phyloP scores from a whole-genome alignment of 164 flowering plant species.

The Piper longum region DNA sequence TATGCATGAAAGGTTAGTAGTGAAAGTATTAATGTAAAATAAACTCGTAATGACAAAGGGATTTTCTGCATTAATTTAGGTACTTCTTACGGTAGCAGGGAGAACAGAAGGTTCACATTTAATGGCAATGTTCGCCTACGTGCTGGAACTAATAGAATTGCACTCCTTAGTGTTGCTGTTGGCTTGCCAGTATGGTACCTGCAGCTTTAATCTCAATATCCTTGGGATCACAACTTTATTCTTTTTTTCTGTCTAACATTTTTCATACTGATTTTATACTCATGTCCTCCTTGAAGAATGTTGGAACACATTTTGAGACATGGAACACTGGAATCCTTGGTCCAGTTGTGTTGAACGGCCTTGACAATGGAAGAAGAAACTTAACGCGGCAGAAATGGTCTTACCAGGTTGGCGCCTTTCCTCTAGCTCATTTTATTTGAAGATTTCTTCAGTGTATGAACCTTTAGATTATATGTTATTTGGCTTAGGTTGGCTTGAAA shows the following conservation, averaged over 20 bases:
- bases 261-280: slow-evolving; percentile 1
- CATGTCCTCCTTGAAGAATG: slow-evolving; percentile 39
- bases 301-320: slow-evolving; percentile 65
- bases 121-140: slow-evolving; percentile 50
- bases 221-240: too few relatives aligned
- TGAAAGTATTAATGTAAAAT: not conserved
- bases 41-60: not conserved
- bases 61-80: slow-evolving; percentile 28
- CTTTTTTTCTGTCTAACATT: too few relatives aligned
- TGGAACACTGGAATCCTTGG: slow-evolving; percentile 79
- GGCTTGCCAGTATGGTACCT: slow-evolving; percentile 65
- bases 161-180: slow-evolving; percentile 74
- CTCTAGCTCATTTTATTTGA: not conserved
- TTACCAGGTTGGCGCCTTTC: slow-evolving; percentile 46
- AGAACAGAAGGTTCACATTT: slow-evolving; percentile 41
- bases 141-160: slow-evolving; percentile 71
- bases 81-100: slow-evolving; percentile 67
- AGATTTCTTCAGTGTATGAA: not conserved
- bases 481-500: slow-evolving; percentile 61
- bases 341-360: slow-evolving; percentile 59
- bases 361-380: slow-evolving; percentile 53
- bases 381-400: slow-evolving; percentile 84
- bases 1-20: not conserved
- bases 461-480: not conserved
- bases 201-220: too few relatives aligned